Base-by-base conservation (phyloP, 1,284 basidiomycete genomes). In the Peniophora sp. region DNA sequence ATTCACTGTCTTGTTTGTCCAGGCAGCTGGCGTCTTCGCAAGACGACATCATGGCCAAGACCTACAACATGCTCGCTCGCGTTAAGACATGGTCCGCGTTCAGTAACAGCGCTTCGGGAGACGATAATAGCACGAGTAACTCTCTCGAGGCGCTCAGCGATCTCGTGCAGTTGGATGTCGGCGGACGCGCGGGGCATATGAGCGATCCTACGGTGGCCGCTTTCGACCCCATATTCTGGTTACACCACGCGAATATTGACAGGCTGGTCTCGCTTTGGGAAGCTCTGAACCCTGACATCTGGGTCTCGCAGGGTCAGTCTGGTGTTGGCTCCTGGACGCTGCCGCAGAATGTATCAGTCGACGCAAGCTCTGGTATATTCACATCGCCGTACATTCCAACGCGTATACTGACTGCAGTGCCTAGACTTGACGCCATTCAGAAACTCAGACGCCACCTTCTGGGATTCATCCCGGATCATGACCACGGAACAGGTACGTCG, bases 121-220 rank as follows among this genome's bases (percentile, higher is more conserved):
- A 68, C 47, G 66, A 63, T 8, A 64, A 64, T 43, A 69, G 65
- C 53, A 55, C 61, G 18, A 69, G 66, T 51, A 75, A 71, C 64
- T 74, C 71, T 54, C 52, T 79, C 15, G 76, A 79, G 53, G 65
- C 68, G n/a, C 71, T 78, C 44, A 75, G 78, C 54, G 74, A 76
- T 52, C 57, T 59, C 23, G 68, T 78, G 17, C 75, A 78, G 50
- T 64, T 41, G 15, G 55, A 65, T 24, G 64, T 70, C 17, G 71
- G 71, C 39, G 39, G 39, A 39, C 68, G 73, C 0, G 63, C 58
- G 39, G 75, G 75, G 10, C 71, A 76, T 18, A 77, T 79, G 75
- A 53, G 58, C 17, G 61, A 70, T 52, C 62, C 68, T 11, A 50
- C 54, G 3, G 59, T 64, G 14, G 73, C 72, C 22, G 75, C 64